Evolutionary conservation across 1,139 yeast genomes (phyloP).

Genomic region (Candida mesenterica): DNA sequence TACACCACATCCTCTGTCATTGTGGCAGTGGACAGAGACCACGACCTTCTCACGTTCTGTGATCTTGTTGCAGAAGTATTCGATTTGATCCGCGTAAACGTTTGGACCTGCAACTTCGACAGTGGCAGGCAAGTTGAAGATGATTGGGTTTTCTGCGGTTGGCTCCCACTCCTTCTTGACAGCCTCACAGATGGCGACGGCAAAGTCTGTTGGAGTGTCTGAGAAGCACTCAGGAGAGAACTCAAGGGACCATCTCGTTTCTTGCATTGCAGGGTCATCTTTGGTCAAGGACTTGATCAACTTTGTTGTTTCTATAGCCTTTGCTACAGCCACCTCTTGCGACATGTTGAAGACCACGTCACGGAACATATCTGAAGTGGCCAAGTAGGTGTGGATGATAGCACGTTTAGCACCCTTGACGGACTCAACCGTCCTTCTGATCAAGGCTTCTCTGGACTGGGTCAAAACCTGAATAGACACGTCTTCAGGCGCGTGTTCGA

Average conservation of each 20-base stretch:
- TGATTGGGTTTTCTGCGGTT: conserved; percentile 39
- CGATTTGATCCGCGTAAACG: conserved; percentile 52
- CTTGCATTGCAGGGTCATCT: conserved; percentile 38
- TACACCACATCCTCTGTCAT: conserved; percentile 51
- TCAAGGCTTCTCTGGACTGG: conserved; percentile 45
- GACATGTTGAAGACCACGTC: conserved; percentile 47
- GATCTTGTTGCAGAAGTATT: conserved; percentile 42
- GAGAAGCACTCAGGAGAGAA: conserved; percentile 50
- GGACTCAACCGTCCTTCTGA: conserved; percentile 46
- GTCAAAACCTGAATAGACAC: conserved; percentile 48
- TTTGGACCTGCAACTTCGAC: conserved; percentile 50
- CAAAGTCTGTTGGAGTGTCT: conserved; percentile 44
- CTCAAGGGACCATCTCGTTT: conserved; percentile 46
- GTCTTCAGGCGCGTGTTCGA: conserved; percentile 47
- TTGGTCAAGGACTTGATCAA: conserved; percentile 43
- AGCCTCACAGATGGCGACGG: conserved; percentile 46
- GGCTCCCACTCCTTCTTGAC: conserved; percentile 50
- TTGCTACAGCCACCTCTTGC: conserved; percentile 39
- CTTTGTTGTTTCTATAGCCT: conserved; percentile 43
- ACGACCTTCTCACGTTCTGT: conserved; percentile 45
- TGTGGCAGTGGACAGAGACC: conserved; percentile 48
- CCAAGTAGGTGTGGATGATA: conserved; percentile 47
- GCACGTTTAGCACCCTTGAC: conserved; percentile 49
- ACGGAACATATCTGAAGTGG: conserved; percentile 47
- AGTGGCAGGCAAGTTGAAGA: conserved; percentile 50